These are phyloP conservation scores for Penicillium fuscoglaucum DNA, from an alignment of 2,329 filamentous ascomycete species.

Conservation along the genomic window DNA sequence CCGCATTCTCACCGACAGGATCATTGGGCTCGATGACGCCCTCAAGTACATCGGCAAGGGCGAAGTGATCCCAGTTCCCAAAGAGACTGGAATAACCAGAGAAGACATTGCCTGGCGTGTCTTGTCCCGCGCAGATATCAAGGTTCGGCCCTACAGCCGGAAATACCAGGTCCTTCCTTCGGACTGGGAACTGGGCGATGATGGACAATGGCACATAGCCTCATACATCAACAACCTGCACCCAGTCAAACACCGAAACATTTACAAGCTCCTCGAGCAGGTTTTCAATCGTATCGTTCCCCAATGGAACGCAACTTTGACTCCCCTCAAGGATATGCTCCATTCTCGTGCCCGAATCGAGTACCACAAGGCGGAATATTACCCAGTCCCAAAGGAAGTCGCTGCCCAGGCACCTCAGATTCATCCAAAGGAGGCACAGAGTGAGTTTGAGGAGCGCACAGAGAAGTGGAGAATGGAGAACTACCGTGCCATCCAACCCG, in stretches of 20 bases:
- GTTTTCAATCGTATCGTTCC: slow-evolving; percentile 32
- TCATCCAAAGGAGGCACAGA: slow-evolving; percentile 20
- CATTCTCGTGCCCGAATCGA: slow-evolving; percentile 36
- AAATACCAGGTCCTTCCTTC: slow-evolving; percentile 50
- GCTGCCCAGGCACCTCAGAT: slow-evolving; percentile 18
- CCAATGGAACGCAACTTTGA: slow-evolving; percentile 32
- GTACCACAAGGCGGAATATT: slow-evolving; percentile 32
- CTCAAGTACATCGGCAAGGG: slow-evolving; percentile 27
- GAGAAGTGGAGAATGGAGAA: slow-evolving; percentile 29
- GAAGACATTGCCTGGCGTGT: slow-evolving; percentile 36
- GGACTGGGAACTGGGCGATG: slow-evolving; percentile 37
- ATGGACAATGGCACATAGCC: slow-evolving; percentile 34
- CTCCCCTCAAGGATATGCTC: slow-evolving; percentile 35
- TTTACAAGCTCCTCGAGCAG: slow-evolving; percentile 44
- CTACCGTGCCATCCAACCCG: slow-evolving; percentile 29
- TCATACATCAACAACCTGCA: slow-evolving; percentile 52
- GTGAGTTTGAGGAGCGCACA: slow-evolving; percentile 25
- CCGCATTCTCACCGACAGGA: slow-evolving; percentile 30
- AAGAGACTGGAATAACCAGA: slow-evolving; percentile 33
- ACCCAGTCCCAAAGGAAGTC: slow-evolving; percentile 26
- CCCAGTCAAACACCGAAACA: slow-evolving; percentile 33
- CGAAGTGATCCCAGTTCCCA: slow-evolving; percentile 25
- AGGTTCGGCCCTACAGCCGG: slow-evolving; percentile 33
- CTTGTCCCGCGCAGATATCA: slow-evolving; percentile 28
- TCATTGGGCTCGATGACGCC: slow-evolving; percentile 30